Evolutionary conservation across 108 stramenopile species (phyloP).

Genomic region (Schizochytrium sp.): DNA sequence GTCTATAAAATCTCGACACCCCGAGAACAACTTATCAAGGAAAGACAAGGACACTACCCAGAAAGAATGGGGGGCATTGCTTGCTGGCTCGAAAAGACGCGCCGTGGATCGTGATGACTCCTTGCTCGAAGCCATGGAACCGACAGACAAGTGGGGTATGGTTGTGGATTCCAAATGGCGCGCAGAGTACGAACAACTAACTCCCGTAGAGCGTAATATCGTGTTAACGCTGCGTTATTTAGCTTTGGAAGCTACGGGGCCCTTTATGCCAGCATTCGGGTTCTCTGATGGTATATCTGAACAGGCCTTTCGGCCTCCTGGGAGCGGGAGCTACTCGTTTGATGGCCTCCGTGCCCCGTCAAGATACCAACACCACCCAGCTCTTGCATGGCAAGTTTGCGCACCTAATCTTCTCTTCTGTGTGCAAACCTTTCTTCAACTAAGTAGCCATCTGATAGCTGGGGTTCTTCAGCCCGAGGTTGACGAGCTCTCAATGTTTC

Average conservation of each 20-base stretch:
- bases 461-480: not conserved
- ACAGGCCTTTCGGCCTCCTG: slow-evolving; percentile 39
- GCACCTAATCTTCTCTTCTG: not conserved
- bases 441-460: not conserved
- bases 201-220: not conserved
- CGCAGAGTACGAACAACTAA: not conserved
- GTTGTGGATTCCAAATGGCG: slow-evolving; percentile 42
- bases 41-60: no score
- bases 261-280: not conserved
- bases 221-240: not conserved
- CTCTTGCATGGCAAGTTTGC: not conserved
- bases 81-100: no score
- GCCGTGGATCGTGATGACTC: not conserved
- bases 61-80: no score
- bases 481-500: not conserved
- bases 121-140: not conserved
- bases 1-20: no score
- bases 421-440: not conserved
- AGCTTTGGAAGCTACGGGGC: not conserved
- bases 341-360: not conserved
- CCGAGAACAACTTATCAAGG: no score
- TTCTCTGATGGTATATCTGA: slow-evolving; percentile 1
- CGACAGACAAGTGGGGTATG: not conserved
- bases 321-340: slow-evolving; percentile 24
- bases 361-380: not conserved